phyloP scores from a whole-genome alignment of 768 basidiomycete genomes.

The Hericium coralloides region DNA sequence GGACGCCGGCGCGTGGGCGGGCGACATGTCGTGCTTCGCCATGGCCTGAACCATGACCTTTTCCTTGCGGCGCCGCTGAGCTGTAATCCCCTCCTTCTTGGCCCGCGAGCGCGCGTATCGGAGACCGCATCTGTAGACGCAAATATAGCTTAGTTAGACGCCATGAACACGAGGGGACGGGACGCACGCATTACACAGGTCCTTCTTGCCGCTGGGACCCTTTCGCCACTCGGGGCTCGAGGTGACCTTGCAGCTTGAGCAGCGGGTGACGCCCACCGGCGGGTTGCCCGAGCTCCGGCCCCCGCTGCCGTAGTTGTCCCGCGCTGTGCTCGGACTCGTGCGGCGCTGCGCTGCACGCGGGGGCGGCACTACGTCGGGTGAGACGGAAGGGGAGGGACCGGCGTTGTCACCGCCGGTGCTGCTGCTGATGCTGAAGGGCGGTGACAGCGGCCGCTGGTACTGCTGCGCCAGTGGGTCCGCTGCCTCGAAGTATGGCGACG shows the following conservation, averaged over 20 bases:
- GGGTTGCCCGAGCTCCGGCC: slow-evolving; percentile 51
- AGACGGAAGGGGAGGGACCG: slow-evolving; percentile 17
- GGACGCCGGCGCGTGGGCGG: slow-evolving; percentile 19
- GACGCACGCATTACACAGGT: slow-evolving; percentile 86
- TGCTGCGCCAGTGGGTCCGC: slow-evolving; percentile 15
- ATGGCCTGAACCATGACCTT: slow-evolving; percentile 29
- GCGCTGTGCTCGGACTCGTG: slow-evolving; percentile 36
- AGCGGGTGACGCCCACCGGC: slow-evolving; percentile 63
- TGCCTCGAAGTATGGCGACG: slow-evolving; percentile 29
- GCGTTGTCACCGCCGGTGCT: slow-evolving; percentile 12
- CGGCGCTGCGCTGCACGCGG: slow-evolving; percentile 37
- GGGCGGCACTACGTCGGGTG: slow-evolving; percentile 43
- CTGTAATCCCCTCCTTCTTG: slow-evolving; percentile 70
- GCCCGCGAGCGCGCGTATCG: slow-evolving; percentile 82
- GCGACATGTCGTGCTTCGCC: slow-evolving; percentile 8
- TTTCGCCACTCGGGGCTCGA: slow-evolving; percentile 89
- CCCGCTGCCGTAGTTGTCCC: slow-evolving; percentile 37
- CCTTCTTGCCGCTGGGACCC: slow-evolving; percentile 84
- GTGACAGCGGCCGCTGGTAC: slow-evolving; percentile 15
- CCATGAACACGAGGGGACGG: slow-evolving; percentile 12
- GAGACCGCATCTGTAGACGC: slow-evolving; percentile 57
- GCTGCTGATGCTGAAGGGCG: slow-evolving; percentile 13
- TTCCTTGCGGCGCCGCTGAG: slow-evolving; percentile 59
- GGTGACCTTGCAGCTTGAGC: slow-evolving; percentile 74
- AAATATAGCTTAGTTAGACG: slow-evolving; percentile 16